These are phyloP conservation scores for Erigeron canadensis DNA, from an alignment of 129 eudicot species.

Conservation along the genomic window DNA sequence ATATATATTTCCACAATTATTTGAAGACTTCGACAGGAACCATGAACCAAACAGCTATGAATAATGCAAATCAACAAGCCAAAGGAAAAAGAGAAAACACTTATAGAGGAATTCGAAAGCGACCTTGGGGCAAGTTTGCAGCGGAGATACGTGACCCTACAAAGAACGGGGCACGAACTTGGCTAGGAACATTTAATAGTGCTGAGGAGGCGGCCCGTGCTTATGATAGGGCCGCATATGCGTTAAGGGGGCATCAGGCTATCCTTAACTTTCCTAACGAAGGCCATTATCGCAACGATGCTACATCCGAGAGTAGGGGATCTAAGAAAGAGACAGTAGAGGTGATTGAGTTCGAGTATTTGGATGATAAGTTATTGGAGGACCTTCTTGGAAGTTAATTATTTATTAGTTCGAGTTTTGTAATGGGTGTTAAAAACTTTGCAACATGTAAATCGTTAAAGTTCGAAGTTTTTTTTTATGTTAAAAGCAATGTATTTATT, in stretches of 20 bases:
- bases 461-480: no score
- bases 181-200: slow-evolving; percentile 6
- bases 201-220: slow-evolving; percentile 2
- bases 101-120: slow-evolving; percentile 1
- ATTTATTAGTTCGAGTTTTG: no score
- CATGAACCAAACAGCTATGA: background rate
- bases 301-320: background rate
- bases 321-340: background rate
- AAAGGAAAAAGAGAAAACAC: background rate
- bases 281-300: background rate
- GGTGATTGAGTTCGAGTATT: slow-evolving; percentile 13
- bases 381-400: slow-evolving; percentile 13
- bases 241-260: slow-evolving; percentile 16
- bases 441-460: no score
- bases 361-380: slow-evolving; percentile 12
- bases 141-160: slow-evolving; percentile 13
- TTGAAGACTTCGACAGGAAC: no score
- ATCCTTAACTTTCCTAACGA: slow-evolving; percentile 14
- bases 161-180: background rate
- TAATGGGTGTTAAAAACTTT: no score
- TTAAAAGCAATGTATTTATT: no score
- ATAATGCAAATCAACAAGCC: background rate
- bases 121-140: slow-evolving; percentile 13
- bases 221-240: slow-evolving; percentile 4
- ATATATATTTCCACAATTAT: no score